phyloP scores from a whole-genome alignment of 2,329 filamentous ascomycete genomes.

The Penicillium vulpinum region DNA sequence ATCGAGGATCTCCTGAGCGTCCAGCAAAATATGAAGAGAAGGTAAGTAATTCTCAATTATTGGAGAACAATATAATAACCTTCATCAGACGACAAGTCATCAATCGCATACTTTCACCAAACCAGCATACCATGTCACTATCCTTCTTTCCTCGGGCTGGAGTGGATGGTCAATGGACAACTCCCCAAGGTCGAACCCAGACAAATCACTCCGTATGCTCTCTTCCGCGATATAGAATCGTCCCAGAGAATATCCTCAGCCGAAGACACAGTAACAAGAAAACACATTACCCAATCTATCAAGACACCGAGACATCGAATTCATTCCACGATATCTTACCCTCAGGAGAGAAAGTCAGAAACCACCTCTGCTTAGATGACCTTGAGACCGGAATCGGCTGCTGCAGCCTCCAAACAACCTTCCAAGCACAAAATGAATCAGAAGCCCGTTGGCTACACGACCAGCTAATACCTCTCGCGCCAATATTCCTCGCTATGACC shows the following conservation, averaged over 20 bases:
- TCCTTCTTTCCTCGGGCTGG: slow-evolving; percentile 9
- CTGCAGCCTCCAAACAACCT: slow-evolving; percentile 21
- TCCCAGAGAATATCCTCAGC: neutral
- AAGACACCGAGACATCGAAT: neutral
- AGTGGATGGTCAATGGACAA: slow-evolving; percentile 8
- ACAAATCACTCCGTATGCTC: neutral
- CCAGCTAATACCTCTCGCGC: slow-evolving; percentile 18
- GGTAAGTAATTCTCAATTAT: neutral
- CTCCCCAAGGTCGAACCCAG: neutral
- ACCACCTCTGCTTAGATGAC: slow-evolving; percentile 14
- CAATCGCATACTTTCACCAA: slow-evolving; percentile 4
- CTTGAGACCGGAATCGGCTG: slow-evolving; percentile 12
- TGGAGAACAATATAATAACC: neutral
- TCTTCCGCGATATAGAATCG: slow-evolving; percentile 1
- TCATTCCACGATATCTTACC: slow-evolving; percentile 1
- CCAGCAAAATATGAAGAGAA: slow-evolving; percentile 18
- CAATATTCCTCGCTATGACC: slow-evolving; percentile 21
- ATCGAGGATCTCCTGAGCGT: slow-evolving; percentile 14
- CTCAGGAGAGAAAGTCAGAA: neutral
- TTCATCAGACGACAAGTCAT: slow-evolving; percentile 6
- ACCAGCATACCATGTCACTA: slow-evolving; percentile 9
- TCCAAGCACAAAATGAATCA: slow-evolving; percentile 16
- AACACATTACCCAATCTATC: slow-evolving; percentile 2
- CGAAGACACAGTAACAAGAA: neutral
- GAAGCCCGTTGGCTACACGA: slow-evolving; percentile 23